phyloP scores from a whole-genome alignment of 1,284 basidiomycete species.

The Wolfiporia cocos region DNA sequence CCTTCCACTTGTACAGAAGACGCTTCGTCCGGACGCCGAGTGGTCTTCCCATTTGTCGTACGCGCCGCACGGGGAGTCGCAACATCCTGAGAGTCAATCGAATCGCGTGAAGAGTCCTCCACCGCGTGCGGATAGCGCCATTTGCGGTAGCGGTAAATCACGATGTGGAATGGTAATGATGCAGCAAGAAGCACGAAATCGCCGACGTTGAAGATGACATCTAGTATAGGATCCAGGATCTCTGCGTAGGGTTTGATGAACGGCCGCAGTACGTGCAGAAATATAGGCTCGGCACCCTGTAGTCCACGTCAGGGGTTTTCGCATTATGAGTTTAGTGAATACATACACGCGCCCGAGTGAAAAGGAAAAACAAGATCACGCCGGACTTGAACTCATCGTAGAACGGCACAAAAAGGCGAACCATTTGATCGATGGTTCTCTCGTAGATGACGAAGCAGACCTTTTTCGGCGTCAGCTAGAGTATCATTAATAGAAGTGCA shows the following conservation, averaged over 20 bases:
- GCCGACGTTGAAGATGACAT: slow-evolving; percentile 49
- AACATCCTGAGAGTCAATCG: no score
- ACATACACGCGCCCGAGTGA: slow-evolving; percentile 69
- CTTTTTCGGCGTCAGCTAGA: slow-evolving; percentile 28
- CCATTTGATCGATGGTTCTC: slow-evolving; percentile 50
- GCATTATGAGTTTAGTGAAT: background rate
- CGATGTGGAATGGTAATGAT: slow-evolving; percentile 45
- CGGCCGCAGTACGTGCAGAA: slow-evolving; percentile 67
- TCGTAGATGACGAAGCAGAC: slow-evolving; percentile 62
- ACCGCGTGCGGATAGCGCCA: no score
- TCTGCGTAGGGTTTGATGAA: slow-evolving; percentile 61
- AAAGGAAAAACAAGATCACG: slow-evolving; percentile 60
- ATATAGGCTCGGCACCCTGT: slow-evolving; percentile 77
- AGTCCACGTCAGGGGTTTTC: slow-evolving; percentile 5
- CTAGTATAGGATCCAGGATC: slow-evolving; percentile 54
- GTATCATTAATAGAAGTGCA: slow-evolving; percentile 1
- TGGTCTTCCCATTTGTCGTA: background rate
- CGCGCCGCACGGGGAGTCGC: no score
- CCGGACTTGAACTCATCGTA: slow-evolving; percentile 74
- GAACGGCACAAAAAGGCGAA: slow-evolving; percentile 70
- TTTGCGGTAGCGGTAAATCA: slow-evolving; percentile 37
- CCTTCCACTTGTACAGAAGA: background rate
- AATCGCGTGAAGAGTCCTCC: no score
- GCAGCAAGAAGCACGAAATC: slow-evolving; percentile 58
- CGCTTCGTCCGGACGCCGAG: background rate